phyloP scores from a whole-genome alignment of 192 early-diverging fungal genomes.

The Podila minutissima region DNA sequence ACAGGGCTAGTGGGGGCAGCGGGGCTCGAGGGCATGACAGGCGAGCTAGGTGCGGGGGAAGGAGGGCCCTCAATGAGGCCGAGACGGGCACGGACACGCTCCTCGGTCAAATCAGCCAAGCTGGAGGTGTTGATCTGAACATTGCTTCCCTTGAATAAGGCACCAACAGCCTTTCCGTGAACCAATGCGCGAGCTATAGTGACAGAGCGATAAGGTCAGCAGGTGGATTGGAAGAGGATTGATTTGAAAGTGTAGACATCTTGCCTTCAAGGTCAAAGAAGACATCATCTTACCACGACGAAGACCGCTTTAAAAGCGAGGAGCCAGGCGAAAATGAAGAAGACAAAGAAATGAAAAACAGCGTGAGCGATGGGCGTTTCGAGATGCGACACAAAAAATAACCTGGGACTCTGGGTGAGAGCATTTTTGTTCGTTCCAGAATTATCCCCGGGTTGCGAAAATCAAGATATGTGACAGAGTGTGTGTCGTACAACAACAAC shows the following conservation, averaged over 20 bases:
- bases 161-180: conserved; percentile 69
- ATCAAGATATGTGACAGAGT: too few species aligned
- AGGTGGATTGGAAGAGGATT: background rate
- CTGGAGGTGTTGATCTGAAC: conserved; percentile 51
- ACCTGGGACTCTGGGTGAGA: background rate
- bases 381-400: background rate
- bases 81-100: conserved; percentile 32
- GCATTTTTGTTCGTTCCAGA: background rate
- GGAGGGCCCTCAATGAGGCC: conserved; percentile 32
- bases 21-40: conserved; percentile 27
- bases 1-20: background rate
- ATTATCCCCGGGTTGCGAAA: too few species aligned
- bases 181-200: conserved; percentile 66
- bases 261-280: background rate
- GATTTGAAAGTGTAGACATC: too few species aligned
- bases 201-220: background rate
- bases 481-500: too few species aligned
- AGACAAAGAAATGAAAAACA: background rate
- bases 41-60: conserved; percentile 26
- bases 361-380: background rate
- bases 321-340: background rate
- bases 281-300: conserved; percentile 55
- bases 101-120: conserved; percentile 26
- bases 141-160: conserved; percentile 60
- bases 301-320: conserved; percentile 53